Percentiles rank a stretch among this genome's conserved stretches.
phyloP scores from a whole-genome alignment of 2,329 filamentous ascomycete species.

The Curvularia eragrostidis region DNA sequence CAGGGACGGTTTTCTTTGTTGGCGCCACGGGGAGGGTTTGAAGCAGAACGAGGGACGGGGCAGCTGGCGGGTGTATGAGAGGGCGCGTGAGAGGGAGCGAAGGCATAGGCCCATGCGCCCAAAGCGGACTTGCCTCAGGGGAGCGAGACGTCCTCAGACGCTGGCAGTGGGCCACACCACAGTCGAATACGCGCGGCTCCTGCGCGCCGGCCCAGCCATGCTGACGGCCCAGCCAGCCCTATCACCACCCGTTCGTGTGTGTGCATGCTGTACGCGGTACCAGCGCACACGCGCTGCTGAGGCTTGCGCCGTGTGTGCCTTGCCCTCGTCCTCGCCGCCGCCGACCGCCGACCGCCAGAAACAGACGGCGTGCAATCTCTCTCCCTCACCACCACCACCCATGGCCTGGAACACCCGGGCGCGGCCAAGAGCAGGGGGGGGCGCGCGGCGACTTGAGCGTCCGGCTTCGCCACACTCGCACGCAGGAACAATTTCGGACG shows the following conservation, averaged over 20 bases:
- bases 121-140: slow-evolving; percentile 32
- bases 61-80: slow-evolving; percentile 30
- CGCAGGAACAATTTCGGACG: slow-evolving; percentile 27
- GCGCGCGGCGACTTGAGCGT: neutral
- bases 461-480: slow-evolving; percentile 36
- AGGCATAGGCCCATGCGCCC: slow-evolving; percentile 31
- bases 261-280: neutral
- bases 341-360: slow-evolving; percentile 15
- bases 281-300: neutral
- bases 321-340: too few species aligned
- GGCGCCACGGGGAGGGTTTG: slow-evolving; percentile 35
- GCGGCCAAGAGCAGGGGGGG: slow-evolving; percentile 18
- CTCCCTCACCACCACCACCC: neutral
- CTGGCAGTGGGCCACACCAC: slow-evolving; percentile 35
- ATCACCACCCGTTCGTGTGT: neutral
- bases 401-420: slow-evolving; percentile 19
- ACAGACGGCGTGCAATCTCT: slow-evolving; percentile 13
- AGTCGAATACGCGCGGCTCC: slow-evolving; percentile 31
- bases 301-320: neutral
- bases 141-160: slow-evolving; percentile 33
- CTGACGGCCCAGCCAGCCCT: slow-evolving; percentile 2
- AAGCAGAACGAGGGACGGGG: slow-evolving; percentile 36
- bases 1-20: slow-evolving; percentile 19
- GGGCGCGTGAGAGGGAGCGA: slow-evolving; percentile 20
- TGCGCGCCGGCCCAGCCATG: slow-evolving; percentile 25